Percentiles rank a stretch among this genome's conserved stretches.
These are phyloP conservation scores for Breynia disticha DNA, from an alignment of 441 rosid genomes.

Conservation along the genomic window DNA sequence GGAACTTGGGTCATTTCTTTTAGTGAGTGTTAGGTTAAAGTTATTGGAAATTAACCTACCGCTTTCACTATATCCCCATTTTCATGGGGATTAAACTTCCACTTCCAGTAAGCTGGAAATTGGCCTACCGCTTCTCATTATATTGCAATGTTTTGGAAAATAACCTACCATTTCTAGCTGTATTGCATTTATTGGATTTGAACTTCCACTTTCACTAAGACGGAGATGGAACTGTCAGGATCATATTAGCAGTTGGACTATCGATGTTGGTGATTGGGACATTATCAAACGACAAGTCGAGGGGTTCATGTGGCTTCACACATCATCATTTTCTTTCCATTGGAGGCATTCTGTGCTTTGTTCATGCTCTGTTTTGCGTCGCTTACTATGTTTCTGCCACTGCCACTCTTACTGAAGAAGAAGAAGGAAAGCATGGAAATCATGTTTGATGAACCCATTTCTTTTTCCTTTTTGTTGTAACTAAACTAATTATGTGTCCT, in stretches of 20 bases:
- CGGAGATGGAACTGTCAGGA: conserved; percentile 32
- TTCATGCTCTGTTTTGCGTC: conserved; percentile 67
- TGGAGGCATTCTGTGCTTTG: conserved; percentile 80
- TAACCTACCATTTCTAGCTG: too few species aligned
- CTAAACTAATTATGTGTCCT: too few species aligned
- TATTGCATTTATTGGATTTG: too few species aligned
- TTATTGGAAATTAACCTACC: too few species aligned
- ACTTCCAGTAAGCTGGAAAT: too few species aligned
- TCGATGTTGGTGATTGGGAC: conserved; percentile 66
- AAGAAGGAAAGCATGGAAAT: conserved; percentile 25
- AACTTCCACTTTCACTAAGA: too few species aligned
- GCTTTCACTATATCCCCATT: too few species aligned
- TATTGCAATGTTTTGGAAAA: too few species aligned
- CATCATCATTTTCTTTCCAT: conserved; percentile 78
- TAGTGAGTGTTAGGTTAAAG: too few species aligned
- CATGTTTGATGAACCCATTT: conserved; percentile 9
- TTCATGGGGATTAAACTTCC: too few species aligned
- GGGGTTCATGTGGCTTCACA: conserved; percentile 68
- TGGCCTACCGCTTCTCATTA: too few species aligned
- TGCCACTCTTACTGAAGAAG: conserved; percentile 40
- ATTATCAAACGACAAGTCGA: conserved; percentile 63
- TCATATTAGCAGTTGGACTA: conserved; percentile 62
- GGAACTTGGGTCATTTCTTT: too few species aligned
- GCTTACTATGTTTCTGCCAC: conserved; percentile 76
- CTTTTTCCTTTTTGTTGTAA: background rate